Evolutionary conservation across 1,284 basidiomycete genomes (phyloP), one percentile per base, ranked within the genome.

Genomic region (Marasmius sp.): DNA sequence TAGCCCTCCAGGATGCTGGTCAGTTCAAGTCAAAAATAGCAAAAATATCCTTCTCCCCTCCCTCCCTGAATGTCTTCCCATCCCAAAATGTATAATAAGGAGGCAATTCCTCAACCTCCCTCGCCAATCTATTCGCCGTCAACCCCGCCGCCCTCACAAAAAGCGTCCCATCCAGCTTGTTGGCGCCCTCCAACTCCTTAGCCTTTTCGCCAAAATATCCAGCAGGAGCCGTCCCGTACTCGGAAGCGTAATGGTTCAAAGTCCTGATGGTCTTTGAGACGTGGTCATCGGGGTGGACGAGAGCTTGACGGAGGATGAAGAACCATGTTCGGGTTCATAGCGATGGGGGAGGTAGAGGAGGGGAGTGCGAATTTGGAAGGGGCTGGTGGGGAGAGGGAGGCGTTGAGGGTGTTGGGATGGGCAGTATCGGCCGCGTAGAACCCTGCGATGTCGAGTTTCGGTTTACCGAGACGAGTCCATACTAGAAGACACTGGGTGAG

Each of bases 251-350:
- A 69, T 85, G 82, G 9, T 76, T 76, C 50, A 88, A 72, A 4
- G 86, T 75, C n/a, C 86, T 79, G 65, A 85, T 82, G 34, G 82
- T 67, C 71, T 88, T 88, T 63, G 79, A 75, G 6, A 87, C 69
- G 69, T 88, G 86, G 61, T 88, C 85, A 66, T 87, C 81, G 0
- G 83, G 81, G 63, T 85, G 82, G 20, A 75, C 65, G 52, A 84
- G 62, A 52, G 79, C 69, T 50, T 75, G 70, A 57, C 82, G 78
- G 34, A 84, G 62, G 64, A 88, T 70, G 20, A 80, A 74, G 34
- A 81, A 72, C 86, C 86, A 88, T 4, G 81, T 73, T 27, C 5
- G 27, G 27, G 27, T 27, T 27, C 27, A 27, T 5, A 27, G 27
- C 27, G 66, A 85, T 82, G n/a, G 81, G 81, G 2, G 72, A 77